These are phyloP conservation scores for Ballota nigra DNA, from an alignment of 257 asterid genomes.

Conservation along the genomic window DNA sequence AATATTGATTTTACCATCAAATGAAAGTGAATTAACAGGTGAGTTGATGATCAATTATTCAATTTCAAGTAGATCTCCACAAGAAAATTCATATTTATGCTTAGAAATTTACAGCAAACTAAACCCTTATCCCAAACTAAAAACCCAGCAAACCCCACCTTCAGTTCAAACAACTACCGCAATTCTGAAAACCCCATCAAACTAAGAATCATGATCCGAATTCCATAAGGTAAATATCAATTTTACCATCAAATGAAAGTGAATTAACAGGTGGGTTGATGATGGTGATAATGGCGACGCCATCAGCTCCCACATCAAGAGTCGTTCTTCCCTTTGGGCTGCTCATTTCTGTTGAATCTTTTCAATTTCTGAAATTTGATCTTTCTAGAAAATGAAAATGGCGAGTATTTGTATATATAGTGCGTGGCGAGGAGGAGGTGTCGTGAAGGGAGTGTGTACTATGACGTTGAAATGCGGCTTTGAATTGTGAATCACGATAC, in stretches of 20 bases:
- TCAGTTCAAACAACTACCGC: neutral
- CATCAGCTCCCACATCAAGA: constrained; percentile 90
- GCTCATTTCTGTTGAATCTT: constrained; percentile 28
- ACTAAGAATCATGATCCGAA: constrained; percentile 18
- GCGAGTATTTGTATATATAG: constrained; percentile 14
- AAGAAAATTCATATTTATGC: no score
- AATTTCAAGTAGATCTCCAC: no score
- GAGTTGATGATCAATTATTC: constrained; percentile 57
- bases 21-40: constrained; percentile 93
- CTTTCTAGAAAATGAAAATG: neutral
- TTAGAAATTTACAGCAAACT: neutral
- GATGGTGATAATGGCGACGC: constrained; percentile 86
- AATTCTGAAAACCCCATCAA: constrained; percentile 6
- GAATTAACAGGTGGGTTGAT: constrained; percentile 97
- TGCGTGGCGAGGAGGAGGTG: constrained; percentile 27
- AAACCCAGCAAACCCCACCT: neutral
- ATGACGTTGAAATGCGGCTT: constrained; percentile 31
- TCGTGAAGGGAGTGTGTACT: constrained; percentile 26
- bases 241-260: constrained; percentile 85
- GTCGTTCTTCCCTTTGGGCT: constrained; percentile 65
- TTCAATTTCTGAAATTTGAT: neutral
- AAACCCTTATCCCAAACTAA: neutral
- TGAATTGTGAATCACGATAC: constrained; percentile 19
- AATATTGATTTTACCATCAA: constrained; percentile 60
- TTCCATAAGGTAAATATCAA: neutral